Percentiles rank a stretch among this genome's conserved stretches.
These are phyloP conservation scores for Tagetes patula DNA, from an alignment of 129 eudicot genomes.

Conservation along the genomic window DNA sequence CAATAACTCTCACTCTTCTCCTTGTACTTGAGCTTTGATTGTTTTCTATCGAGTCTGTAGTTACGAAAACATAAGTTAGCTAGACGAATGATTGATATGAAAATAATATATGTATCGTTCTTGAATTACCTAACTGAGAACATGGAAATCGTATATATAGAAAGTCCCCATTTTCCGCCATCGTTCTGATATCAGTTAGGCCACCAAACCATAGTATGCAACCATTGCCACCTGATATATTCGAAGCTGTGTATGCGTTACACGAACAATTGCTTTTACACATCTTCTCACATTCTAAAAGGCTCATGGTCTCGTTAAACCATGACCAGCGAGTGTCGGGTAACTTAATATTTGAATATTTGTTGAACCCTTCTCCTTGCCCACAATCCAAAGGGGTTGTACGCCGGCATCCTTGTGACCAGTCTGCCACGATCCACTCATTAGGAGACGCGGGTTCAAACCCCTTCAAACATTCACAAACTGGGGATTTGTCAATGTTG, in stretches of 20 bases:
- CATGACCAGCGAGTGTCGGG: slow-evolving; percentile 35
- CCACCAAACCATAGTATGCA: slow-evolving; percentile 59
- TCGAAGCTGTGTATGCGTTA: slow-evolving; percentile 39
- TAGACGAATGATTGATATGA: too few relatives aligned
- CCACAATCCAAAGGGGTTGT: slow-evolving; percentile 29
- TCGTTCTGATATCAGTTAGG: slow-evolving; percentile 34
- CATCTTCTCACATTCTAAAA: slow-evolving; percentile 11
- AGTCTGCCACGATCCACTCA: slow-evolving; percentile 37
- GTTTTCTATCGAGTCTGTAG: too few relatives aligned
- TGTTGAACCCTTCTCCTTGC: slow-evolving; percentile 39
- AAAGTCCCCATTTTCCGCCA: too few relatives aligned
- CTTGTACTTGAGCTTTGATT: too few relatives aligned
- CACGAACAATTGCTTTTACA: slow-evolving; percentile 55
- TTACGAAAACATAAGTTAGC: too few relatives aligned
- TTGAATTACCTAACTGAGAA: too few relatives aligned
- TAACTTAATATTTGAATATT: slow-evolving; percentile 27
- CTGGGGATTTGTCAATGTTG: slow-evolving; percentile 20
- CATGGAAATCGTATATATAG: too few relatives aligned
- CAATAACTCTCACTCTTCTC: too few relatives aligned
- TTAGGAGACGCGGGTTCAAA: slow-evolving; percentile 36
- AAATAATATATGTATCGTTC: too few relatives aligned
- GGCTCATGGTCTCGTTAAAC: slow-evolving; percentile 33
- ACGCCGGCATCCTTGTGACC: slow-evolving; percentile 49
- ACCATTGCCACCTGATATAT: slow-evolving; percentile 42
- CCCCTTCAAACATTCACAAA: slow-evolving; percentile 42